These are phyloP conservation scores for Pyricularia sp. DNA, from an alignment of 2,329 filamentous ascomycete species.

Conservation along the genomic window DNA sequence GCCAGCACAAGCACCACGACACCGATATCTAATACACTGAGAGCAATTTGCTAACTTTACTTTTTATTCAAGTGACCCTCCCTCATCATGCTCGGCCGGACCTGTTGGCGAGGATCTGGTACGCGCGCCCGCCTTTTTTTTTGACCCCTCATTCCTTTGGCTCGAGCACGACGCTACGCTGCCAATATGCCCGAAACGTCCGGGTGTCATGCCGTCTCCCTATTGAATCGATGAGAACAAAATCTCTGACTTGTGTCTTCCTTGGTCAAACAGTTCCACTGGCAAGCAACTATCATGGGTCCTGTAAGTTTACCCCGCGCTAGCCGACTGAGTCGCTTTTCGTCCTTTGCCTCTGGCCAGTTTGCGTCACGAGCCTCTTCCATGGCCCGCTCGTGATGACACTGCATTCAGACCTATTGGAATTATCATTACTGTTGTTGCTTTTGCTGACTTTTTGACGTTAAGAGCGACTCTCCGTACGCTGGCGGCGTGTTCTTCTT, in stretches of 20 bases:
- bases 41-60: conserved; percentile 18
- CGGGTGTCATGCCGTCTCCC: not conserved
- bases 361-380: not conserved
- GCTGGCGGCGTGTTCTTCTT: conserved; percentile 98
- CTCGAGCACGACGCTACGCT: not conserved
- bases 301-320: conserved; percentile 58
- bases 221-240: not conserved
- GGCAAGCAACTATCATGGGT: conserved; percentile 99
- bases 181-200: not conserved
- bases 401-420: not conserved
- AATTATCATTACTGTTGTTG: not conserved
- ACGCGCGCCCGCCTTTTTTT: conserved; percentile 32
- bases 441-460: conserved; percentile 17
- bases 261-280: conserved; percentile 69
- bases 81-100: conserved; percentile 96
- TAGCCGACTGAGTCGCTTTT: not conserved
- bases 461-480: conserved; percentile 88
- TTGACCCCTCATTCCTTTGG: conserved; percentile 7
- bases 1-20: not conserved
- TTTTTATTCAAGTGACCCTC: conserved; percentile 66
- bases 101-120: conserved; percentile 97
- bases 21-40: not conserved
- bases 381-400: not conserved
- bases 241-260: conserved; percentile 19
- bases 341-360: not conserved